These are phyloP conservation scores for Cytospora piceae DNA, from an alignment of 2,329 filamentous ascomycete species.

Conservation along the genomic window DNA sequence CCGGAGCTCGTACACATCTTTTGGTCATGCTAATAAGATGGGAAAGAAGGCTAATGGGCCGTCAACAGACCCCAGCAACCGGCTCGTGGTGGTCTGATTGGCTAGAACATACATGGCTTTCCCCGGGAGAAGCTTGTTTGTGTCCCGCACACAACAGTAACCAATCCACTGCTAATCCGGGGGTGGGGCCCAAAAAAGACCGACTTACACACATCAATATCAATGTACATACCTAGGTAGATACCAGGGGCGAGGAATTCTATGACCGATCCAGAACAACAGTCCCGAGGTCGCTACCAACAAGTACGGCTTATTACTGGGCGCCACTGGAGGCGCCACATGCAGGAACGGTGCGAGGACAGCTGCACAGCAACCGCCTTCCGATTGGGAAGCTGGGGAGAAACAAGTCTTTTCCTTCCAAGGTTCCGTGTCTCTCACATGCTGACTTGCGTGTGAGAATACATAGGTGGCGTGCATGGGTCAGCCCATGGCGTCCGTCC, in stretches of 20 bases:
- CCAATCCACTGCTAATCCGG: conserved; percentile 1
- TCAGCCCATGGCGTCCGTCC: neutral
- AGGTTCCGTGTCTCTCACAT: neutral
- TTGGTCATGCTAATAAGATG: neutral
- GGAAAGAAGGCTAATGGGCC: neutral
- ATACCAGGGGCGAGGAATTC: neutral
- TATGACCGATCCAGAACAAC: neutral
- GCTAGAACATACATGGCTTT: neutral
- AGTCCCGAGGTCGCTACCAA: neutral
- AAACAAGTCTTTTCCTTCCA: neutral
- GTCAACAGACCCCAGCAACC: neutral
- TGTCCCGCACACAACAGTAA: neutral
- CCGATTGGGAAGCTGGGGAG: neutral
- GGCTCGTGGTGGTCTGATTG: neutral
- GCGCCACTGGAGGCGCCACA: neutral
- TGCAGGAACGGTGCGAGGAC: neutral
- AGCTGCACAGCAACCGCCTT: neutral
- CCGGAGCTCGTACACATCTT: too few species aligned
- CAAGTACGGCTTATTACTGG: neutral
- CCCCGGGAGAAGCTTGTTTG: conserved; percentile 2
- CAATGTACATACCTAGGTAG: neutral
- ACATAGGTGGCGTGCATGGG: neutral
- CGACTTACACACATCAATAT: neutral
- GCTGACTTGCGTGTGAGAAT: neutral
- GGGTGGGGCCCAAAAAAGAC: neutral